Base-by-base conservation (phyloP, 257 asterid species). In the Haberlea rhodopensis region DNA sequence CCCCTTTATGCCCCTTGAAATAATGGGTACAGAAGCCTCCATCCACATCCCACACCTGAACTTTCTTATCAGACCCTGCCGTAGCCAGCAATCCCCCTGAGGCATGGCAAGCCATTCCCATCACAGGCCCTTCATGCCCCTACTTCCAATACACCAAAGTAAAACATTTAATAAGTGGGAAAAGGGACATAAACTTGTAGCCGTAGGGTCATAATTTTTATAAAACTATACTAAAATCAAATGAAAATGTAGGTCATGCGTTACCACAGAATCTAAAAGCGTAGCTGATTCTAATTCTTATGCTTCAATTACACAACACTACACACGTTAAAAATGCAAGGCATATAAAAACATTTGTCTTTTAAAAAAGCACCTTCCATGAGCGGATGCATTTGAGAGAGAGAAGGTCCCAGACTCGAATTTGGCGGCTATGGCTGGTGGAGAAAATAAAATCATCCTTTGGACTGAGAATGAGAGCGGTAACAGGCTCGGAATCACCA, bases 81-180 rank as follows among this genome's bases (percentile, higher is more conserved):
- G 99, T 90, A 0, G 96, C 99, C 73, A 94, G 80, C 80, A 94
- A 79, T 21, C 97, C 97, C 8, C 99, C 99, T 0, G 99, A 94
- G 2, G 96, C 91, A 59, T 94, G 95, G 73, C 95, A 84, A 48
- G 92, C 90, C 97, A 90, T 90, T 62, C 90, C 86, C 97, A 83
- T 83, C 13, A 90, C 79, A 2, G 97, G 97, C 66, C 99, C 99
- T 78, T 90, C 97, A 11, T 94, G 97, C 66, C 96, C 97, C 99
- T 92, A 71, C 5, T 63, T 37, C 58, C 58, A 61, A 60, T 68
- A 24, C 53, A 24, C 20, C 48, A 46, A 27, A 3, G 3, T 0
- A 21, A 8, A 62, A 7, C 15, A 20, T 28, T 9, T 15, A 2
- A 56, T 5, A 46, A 58, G 21, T 37, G 20, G 10, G 18, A 69